Percentiles rank a stretch among this genome's conserved stretches.
phyloP scores from a whole-genome alignment of 225 moss, liverwort and hornwort species.

The Neckera pumila region DNA sequence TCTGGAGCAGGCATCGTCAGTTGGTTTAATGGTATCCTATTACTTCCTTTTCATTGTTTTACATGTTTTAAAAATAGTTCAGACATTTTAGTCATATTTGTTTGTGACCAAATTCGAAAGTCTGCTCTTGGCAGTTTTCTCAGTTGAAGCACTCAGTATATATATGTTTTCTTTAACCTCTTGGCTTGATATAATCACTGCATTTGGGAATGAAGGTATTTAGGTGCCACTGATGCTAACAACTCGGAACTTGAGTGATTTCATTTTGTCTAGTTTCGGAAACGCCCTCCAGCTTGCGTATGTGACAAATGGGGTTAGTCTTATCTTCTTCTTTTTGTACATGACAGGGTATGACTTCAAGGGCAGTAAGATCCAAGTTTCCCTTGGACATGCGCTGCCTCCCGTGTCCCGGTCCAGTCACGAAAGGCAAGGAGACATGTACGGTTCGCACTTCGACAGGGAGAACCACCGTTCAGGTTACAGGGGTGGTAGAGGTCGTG shows the following conservation, averaged over 20 bases:
- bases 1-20: constrained; percentile 88
- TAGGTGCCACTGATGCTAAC: background rate
- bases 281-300: background rate
- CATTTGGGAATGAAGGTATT: background rate
- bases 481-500: constrained; percentile 90
- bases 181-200: background rate
- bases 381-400: constrained; percentile 61
- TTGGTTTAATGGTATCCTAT: constrained; percentile 82
- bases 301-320: background rate
- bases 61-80: background rate
- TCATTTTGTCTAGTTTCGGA: background rate
- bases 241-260: background rate
- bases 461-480: constrained; percentile 68
- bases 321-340: background rate
- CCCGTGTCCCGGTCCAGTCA: constrained; percentile 59
- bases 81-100: background rate
- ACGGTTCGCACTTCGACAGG: constrained; percentile 70
- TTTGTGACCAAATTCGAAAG: background rate
- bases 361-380: constrained; percentile 96
- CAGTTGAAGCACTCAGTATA: background rate
- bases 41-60: background rate
- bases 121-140: background rate
- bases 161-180: background rate
- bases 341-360: constrained; percentile 92
- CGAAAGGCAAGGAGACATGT: constrained; percentile 65